Evolutionary conservation across 371 early-diverging fungal species (phyloP).

Genomic region (Dinochytrium kinnereticum): DNA sequence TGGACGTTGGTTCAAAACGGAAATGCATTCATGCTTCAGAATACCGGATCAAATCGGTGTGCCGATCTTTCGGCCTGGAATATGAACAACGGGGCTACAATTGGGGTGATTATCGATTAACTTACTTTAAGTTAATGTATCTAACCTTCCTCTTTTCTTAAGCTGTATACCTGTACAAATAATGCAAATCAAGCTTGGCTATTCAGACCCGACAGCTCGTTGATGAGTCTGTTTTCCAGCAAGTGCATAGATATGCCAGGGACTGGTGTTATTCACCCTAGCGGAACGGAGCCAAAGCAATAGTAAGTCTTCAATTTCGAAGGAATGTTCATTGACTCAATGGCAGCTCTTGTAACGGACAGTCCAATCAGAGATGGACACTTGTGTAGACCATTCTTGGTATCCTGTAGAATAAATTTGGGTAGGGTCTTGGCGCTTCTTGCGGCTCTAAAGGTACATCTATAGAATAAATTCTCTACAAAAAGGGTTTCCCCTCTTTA

Average conservation of each 20-base stretch:
- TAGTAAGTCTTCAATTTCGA: slow-evolving; percentile 4
- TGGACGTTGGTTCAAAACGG: slow-evolving; percentile 9
- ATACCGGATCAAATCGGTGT: slow-evolving; percentile 5
- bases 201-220: background rate
- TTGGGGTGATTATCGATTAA: background rate
- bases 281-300: background rate
- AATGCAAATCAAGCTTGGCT: slow-evolving; percentile 2
- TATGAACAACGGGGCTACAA: background rate
- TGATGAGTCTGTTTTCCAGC: background rate
- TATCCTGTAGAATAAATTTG: background rate
- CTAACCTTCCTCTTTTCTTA: background rate
- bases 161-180: background rate
- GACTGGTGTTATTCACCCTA: background rate
- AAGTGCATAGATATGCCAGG: background rate
- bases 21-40: background rate
- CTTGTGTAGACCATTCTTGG: background rate
- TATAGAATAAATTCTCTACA: too few relatives aligned
- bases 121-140: background rate
- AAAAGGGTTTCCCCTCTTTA: too few relatives aligned
- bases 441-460: too few relatives aligned
- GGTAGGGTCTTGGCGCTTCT: background rate
- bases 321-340: background rate
- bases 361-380: background rate
- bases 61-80: background rate
- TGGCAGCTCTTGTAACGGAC: slow-evolving; percentile 6